Evolutionary conservation across 768 basidiomycete species (phyloP), one percentile per base, ranked within the genome.

Genomic region (Auriculariales sp.): DNA sequence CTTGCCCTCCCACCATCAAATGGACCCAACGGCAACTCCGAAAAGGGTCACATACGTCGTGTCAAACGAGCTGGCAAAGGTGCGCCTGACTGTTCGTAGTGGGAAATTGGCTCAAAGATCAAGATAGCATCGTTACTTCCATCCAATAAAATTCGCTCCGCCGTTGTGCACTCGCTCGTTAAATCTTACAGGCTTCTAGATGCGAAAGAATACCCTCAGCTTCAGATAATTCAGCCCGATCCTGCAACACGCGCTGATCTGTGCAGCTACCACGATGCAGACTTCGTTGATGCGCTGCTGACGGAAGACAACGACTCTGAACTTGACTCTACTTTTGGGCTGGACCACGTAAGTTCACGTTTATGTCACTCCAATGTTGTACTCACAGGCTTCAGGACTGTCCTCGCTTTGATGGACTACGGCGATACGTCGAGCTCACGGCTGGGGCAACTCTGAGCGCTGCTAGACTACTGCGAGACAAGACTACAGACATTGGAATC

Each of bases 391-490:
- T 33, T 19, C 56, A 90, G 85, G 91, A 95, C 59, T 93, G 90
- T 56, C 87, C 91, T 0, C 65, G 72, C 1, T 98, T 98, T 59
- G 63, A 62, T 4, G 75, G 73, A 2, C 71, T 98, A 11, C 60
- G 74, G 4, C 69, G 74, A 3, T 95, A 95, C 54, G 78, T 84
- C 4, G 68, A 68, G 3, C 64, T 80, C 3, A 69, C 94, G 1
- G 89, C 82, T 0, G 85, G 92, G 1, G 84, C 84, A 0, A 75
- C 87, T 0, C 67, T 92, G 32, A 79, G 84, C 1, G 91, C 84
- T 0, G 83, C 77, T 3, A 69, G 71, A 7, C 70, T 74, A 4
- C 66, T 97, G 3, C 66, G 69, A 24, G 64, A 72, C 10, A 64
- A 67, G 12, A 36, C 66, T 2, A 72, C 73, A 3, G 73, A 84